Evolutionary conservation across 371 early-diverging fungal species (phyloP), one percentile per base, ranked within the genome.

Genomic region (Sporodiniella umbellata): DNA sequence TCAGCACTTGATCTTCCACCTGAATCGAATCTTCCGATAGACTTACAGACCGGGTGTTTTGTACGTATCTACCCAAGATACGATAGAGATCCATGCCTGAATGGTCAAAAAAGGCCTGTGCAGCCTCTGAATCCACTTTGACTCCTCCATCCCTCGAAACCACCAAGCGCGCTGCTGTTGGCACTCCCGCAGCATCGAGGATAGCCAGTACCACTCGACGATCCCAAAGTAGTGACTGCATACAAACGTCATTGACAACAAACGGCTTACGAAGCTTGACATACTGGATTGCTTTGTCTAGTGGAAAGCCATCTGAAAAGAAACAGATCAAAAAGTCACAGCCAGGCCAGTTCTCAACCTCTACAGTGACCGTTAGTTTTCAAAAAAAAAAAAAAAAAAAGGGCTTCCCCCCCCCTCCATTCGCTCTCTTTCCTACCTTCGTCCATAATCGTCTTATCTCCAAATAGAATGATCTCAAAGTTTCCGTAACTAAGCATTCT

Each of bases 281-380:
- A 66, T 99, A 99, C 47, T 87, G 67, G 42, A 93, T 88, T 0
- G 98, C 96, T 65, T 98, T 98, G 19, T 90, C 80, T 17, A 99
- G 71, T 3, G 99, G 99, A 59, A 99, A 98, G 31, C 95, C 97
- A 18, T 68, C 82, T 3, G 95, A 94, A 72, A 95, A 98, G 74
- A 98, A 99, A 8, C 96, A 89, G 26, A 99, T 88, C 56, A 99
- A 78, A 60, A 97, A 93, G 70, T 99, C 96, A 69, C 98, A 95
- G 0, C 76, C 70, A 2, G 99, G 99, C 99, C 99, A 98, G 48
- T 83, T 78, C 30, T 89, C 88, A 18, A 91, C 81, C 38, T 81
- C 92, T 89, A 42, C 17, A 19, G 1, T 28, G 2, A 33, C 33
- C 22, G 4, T n/a, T n/a, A n/a, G n/a, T n/a, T n/a, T n/a, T n/a